phyloP scores from a whole-genome alignment of 2,329 filamentous ascomycete species.

The Aspergillus thermomutatus region DNA sequence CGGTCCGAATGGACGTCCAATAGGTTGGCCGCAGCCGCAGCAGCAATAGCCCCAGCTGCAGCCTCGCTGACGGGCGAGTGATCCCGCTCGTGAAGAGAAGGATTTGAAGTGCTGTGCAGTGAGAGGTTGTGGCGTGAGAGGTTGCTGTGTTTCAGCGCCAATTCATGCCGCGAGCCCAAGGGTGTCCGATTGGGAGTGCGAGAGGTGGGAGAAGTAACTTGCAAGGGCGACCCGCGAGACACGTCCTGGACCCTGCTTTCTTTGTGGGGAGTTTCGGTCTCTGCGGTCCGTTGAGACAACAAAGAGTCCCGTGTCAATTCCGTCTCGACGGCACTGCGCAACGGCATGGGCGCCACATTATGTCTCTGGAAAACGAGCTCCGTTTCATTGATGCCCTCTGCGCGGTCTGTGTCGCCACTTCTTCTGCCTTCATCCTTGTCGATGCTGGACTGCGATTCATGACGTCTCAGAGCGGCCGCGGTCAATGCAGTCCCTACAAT shows the following conservation, averaged over 20 bases:
- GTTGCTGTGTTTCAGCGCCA: constrained; percentile 66
- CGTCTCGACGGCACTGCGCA: constrained; percentile 81
- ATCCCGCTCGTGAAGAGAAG: constrained; percentile 42
- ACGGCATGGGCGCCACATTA: constrained; percentile 76
- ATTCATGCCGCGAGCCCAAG: constrained; percentile 45
- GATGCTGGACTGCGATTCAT: constrained; percentile 61
- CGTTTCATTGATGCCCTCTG: constrained; percentile 53
- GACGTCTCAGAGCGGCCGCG: constrained; percentile 60
- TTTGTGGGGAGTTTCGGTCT: constrained; percentile 65
- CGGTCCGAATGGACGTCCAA: constrained; percentile 45
- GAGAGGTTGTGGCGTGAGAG: constrained; percentile 52
- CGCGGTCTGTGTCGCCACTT: constrained; percentile 23
- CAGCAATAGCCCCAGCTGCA: constrained; percentile 38
- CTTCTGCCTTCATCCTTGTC: constrained; percentile 43
- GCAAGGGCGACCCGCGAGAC: constrained; percentile 53
- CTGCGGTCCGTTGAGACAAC: constrained; percentile 73
- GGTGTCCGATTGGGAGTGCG: constrained; percentile 58
- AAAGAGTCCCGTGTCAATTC: constrained; percentile 87
- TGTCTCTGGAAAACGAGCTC: constrained; percentile 53
- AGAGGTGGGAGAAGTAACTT: constrained; percentile 57
- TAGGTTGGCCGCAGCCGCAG: constrained; percentile 37
- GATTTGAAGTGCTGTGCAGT: constrained; percentile 42
- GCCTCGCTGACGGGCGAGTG: constrained; percentile 29
- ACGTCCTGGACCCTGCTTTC: constrained; percentile 61
- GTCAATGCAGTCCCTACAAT: constrained; percentile 58